A percentile compares a stretch with the other conserved stretches of the same genome.
phyloP scores from a whole-genome alignment of 2,329 filamentous ascomycete genomes.

The Gremmenia infestans region DNA sequence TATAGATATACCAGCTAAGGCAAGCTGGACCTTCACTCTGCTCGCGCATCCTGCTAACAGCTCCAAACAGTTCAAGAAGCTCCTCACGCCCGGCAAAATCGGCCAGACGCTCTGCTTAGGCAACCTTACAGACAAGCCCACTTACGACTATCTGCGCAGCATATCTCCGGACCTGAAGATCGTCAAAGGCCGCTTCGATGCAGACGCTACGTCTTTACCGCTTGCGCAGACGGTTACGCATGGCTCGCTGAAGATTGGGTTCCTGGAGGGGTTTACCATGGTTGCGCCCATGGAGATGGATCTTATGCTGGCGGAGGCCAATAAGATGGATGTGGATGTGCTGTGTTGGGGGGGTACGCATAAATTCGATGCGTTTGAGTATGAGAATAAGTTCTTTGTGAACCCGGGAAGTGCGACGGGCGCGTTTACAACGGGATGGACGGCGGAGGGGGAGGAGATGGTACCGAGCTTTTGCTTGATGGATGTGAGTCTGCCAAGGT shows the following conservation, averaged over 20 bases:
- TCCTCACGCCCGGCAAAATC: constrained; percentile 78
- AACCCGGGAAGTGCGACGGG: constrained; percentile 65
- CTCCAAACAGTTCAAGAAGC: constrained; percentile 68
- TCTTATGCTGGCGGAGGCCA: constrained; percentile 61
- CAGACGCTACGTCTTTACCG: constrained; percentile 60
- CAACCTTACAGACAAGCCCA: constrained; percentile 74
- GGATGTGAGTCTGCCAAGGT: constrained; percentile 65
- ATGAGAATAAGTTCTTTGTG: constrained; percentile 71
- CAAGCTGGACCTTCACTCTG: constrained; percentile 34
- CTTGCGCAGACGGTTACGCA: constrained; percentile 63
- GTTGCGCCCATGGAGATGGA: constrained; percentile 61
- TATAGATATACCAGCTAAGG: constrained; percentile 86
- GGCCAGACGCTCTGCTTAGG: constrained; percentile 75
- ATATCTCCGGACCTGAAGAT: constrained; percentile 69
- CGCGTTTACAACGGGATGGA: constrained; percentile 55
- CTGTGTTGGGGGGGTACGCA: constrained; percentile 66
- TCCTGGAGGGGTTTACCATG: constrained; percentile 63
- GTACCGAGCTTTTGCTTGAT: constrained; percentile 93
- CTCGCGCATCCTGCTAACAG: constrained; percentile 8
- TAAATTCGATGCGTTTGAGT: constrained; percentile 66
- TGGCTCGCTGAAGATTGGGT: constrained; percentile 60
- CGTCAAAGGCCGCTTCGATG: constrained; percentile 62
- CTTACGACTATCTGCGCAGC: constrained; percentile 74
- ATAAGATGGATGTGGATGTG: constrained; percentile 64
- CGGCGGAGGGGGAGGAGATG: constrained; percentile 61